Conservation (phyloP, 352 stramenopile genomes). For the Phytopythium ostracodes region DNA sequence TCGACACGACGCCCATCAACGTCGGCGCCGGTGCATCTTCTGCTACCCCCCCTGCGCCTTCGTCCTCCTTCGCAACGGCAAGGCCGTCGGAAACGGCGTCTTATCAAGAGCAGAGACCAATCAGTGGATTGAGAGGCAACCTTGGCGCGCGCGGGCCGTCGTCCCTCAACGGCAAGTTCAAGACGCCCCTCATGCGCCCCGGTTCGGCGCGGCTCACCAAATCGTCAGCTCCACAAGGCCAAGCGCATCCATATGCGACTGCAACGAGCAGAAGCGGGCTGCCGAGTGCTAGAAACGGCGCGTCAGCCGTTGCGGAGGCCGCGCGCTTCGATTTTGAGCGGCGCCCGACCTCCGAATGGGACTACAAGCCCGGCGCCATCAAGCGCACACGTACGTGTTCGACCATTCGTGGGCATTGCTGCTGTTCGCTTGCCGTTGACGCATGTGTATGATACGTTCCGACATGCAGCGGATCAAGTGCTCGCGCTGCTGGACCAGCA, state of each 20-base stretch:
- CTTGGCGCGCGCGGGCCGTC: not conserved
- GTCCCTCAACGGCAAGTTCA: slow-evolving; percentile 29
- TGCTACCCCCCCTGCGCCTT: not conserved
- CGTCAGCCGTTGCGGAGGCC: slow-evolving; percentile 1
- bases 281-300: slow-evolving; percentile 1
- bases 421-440: not conserved
- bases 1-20: slow-evolving; percentile 52
- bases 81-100: not conserved
- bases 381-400: slow-evolving; percentile 40
- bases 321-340: slow-evolving; percentile 44
- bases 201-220: slow-evolving; percentile 15
- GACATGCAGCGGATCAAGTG: slow-evolving; percentile 47
- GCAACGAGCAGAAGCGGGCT: slow-evolving; percentile 4
- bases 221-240: slow-evolving; percentile 2
- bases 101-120: not conserved
- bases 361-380: slow-evolving; percentile 39
- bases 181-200: slow-evolving; percentile 14
- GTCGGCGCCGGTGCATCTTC: slow-evolving; percentile 1
- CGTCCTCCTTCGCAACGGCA: not conserved
- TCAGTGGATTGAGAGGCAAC: not conserved
- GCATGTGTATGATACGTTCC: not conserved
- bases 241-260: slow-evolving; percentile 15
- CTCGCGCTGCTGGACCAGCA: slow-evolving; percentile 45
- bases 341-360: slow-evolving; percentile 61
- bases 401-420: not conserved